Evolutionary conservation across 257 asterid genomes (phyloP), one percentile per base, ranked within the genome.

Genomic region (Lithospermum erythrorhizon): DNA sequence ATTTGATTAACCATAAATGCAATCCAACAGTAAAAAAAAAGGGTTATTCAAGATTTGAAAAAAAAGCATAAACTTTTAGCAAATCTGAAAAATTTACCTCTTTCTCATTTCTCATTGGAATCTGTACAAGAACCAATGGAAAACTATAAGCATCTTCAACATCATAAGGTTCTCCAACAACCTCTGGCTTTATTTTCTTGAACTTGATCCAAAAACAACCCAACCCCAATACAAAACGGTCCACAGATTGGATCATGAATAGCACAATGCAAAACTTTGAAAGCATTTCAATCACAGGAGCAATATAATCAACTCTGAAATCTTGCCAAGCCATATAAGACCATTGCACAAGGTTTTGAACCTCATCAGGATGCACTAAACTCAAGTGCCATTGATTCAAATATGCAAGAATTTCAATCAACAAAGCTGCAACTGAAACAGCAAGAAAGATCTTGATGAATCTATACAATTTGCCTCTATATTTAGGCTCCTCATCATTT

Each of bases 21-120:
- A 24, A 24, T 37, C 6, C 37, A 30, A 30, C 37, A 30, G 37
- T 30, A 30, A 30, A 30, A 30, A 7, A 30, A 30, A 30, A 30
- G 37, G 37, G 37, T 30, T 4, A 7, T 30, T 30, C 37, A 4
- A 0, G 45, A 35, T 35, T 35, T 35, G 45, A 35, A 35, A 18
- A 41, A 41, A n/a, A 41, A 41, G 49, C 49, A 41, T 41, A 41
- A 41, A 41, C 18, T 14, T 41, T 13, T 0, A 41, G 1, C 49
- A 41, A 41, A 35, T 20, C 45, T 35, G 27, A 4, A 47, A 47
- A 3, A 18, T 2, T 73, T 80, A 86, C 97, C 97, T 89, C 97
- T 78, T 72, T 89, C 65, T 89, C 97, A 70, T 86, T 89, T 84
- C 97, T 83, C 97, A 89, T 89, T 0, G 97, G 97, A 70, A 89